Evolutionary conservation across 2,329 filamentous ascomycete genomes (phyloP).

Genomic region (Epichloe brachyelytri): DNA sequence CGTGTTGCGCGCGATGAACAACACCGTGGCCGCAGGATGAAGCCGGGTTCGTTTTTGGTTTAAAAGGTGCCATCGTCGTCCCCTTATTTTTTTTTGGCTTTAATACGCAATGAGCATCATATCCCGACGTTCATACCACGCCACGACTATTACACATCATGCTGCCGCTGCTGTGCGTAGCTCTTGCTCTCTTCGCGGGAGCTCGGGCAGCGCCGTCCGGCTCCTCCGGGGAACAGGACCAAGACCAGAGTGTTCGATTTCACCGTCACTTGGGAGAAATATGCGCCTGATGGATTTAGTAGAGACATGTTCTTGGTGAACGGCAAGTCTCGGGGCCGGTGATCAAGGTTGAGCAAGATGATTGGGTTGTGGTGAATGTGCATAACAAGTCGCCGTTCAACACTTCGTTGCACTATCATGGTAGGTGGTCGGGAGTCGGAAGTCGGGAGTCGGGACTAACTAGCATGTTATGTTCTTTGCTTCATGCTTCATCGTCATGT

Average conservation of each 20-base stretch:
- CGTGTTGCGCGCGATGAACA: background rate
- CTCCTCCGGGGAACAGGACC: background rate
- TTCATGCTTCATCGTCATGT: too few relatives aligned
- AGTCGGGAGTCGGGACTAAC: too few relatives aligned
- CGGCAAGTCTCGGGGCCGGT: slow-evolving; percentile 46
- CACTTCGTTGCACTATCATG: slow-evolving; percentile 37
- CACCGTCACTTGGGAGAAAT: slow-evolving; percentile 22
- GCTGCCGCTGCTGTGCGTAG: background rate
- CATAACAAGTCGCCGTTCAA: slow-evolving; percentile 34
- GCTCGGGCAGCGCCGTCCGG: background rate
- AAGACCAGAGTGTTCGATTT: slow-evolving; percentile 13
- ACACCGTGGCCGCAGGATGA: too few relatives aligned
- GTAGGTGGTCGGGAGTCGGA: slow-evolving; percentile 14
- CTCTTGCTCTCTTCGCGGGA: background rate
- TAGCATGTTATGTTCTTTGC: too few relatives aligned
- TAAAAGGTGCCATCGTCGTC: too few relatives aligned
- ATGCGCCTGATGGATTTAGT: slow-evolving; percentile 30
- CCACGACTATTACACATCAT: background rate
- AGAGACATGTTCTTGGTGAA: slow-evolving; percentile 41
- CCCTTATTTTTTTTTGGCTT: too few relatives aligned
- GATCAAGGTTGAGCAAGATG: slow-evolving; percentile 24
- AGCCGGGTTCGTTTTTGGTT: too few relatives aligned
- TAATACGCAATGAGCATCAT: too few relatives aligned
- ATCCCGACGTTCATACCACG: background rate
- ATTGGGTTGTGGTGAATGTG: slow-evolving; percentile 28